phyloP scores from a whole-genome alignment of 192 early-diverging fungal species.

The Gigaspora rosea region DNA sequence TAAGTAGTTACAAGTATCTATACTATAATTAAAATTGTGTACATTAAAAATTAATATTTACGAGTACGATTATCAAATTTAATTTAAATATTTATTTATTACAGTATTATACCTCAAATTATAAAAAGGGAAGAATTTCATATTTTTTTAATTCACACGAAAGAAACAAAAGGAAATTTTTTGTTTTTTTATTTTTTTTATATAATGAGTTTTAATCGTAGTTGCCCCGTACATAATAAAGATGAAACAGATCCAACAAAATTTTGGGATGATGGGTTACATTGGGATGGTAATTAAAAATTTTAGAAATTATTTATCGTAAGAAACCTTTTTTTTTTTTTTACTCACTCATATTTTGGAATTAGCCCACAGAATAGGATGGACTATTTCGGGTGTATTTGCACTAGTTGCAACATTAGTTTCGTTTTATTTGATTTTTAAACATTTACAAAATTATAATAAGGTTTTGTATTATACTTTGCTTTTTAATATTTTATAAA shows the following conservation, averaged over 20 bases:
- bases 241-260: neutral
- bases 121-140: too few species aligned
- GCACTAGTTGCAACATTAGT: conserved; percentile 54
- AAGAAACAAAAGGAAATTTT: too few species aligned
- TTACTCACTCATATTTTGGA: conserved; percentile 24
- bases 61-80: too few species aligned
- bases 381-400: conserved; percentile 57
- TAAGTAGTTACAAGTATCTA: too few species aligned
- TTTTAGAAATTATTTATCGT: neutral
- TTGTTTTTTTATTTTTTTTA: too few species aligned
- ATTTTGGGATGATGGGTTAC: neutral
- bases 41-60: too few species aligned
- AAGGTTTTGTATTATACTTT: conserved; percentile 19
- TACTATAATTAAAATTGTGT: too few species aligned
- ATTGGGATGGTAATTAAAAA: neutral
- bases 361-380: conserved; percentile 60
- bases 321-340: neutral
- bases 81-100: too few species aligned
- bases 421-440: conserved; percentile 50
- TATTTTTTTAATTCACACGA: too few species aligned
- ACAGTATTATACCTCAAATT: too few species aligned
- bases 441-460: conserved; percentile 59
- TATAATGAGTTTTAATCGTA: too few species aligned
- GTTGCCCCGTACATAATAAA: neutral
- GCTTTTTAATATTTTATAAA: neutral